A percentile compares a stretch with the other conserved stretches of the same genome.
These are phyloP conservation scores for Trypanosoma rangeli DNA, from an alignment of 208 protist species.

Conservation along the genomic window DNA sequence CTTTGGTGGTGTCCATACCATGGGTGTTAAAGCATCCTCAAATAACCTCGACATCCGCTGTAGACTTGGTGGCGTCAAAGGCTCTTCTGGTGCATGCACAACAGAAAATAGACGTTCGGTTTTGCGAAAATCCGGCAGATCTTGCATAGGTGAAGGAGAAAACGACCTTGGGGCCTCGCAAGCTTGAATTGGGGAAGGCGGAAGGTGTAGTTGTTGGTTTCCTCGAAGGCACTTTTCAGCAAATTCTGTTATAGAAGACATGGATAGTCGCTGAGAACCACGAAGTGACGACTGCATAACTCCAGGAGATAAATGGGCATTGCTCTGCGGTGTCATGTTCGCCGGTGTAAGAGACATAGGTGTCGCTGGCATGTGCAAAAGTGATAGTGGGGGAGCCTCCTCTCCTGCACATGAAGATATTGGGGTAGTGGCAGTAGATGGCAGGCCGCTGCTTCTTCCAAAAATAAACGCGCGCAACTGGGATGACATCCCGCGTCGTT, in stretches of 20 bases:
- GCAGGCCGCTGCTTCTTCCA: slow-evolving; percentile 19
- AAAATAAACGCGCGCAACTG: slow-evolving; percentile 61
- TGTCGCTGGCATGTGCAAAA: slow-evolving; percentile 16
- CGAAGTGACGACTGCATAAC: background rate
- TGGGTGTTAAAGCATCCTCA: slow-evolving; percentile 2
- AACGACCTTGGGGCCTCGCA: slow-evolving; percentile 7
- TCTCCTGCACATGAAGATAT: slow-evolving; percentile 26
- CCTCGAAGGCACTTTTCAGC: background rate
- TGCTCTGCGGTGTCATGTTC: slow-evolving; percentile 14
- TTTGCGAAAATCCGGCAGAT: background rate
- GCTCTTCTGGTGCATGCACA: slow-evolving; percentile 49
- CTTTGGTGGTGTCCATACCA: slow-evolving; percentile 28
- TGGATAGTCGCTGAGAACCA: background rate
- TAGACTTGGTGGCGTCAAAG: slow-evolving; percentile 48
- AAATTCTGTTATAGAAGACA: slow-evolving; percentile 6
- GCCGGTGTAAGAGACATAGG: slow-evolving; percentile 19
- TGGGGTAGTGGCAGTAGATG: slow-evolving; percentile 18
- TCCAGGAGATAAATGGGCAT: background rate
- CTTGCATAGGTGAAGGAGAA: slow-evolving; percentile 3
- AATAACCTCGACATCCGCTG: slow-evolving; percentile 37
- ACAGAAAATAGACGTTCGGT: slow-evolving; percentile 61
- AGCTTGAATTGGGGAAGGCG: background rate
- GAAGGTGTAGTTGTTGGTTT: background rate
- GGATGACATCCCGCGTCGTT: slow-evolving; percentile 45
- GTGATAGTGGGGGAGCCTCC: slow-evolving; percentile 6